Evolutionary conservation across 2,329 filamentous ascomycete species (phyloP), one percentile per base, ranked within the genome.

Genomic region (Aureobasidium zeae): DNA sequence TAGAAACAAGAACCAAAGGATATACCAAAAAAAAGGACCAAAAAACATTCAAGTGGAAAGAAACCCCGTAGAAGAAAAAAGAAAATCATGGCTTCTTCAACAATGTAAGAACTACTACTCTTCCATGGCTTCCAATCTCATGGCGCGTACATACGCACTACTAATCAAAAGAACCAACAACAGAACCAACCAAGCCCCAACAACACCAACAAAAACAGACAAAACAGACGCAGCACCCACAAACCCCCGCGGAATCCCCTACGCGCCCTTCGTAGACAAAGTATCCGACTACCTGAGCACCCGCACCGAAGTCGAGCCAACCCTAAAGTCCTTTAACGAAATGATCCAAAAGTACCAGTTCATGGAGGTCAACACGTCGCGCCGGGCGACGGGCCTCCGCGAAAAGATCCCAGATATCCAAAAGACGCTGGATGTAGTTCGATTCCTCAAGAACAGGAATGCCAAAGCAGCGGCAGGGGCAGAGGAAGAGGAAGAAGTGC

Each of bases 271-370:
- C 61, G 83, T 91, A 59, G 84, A 91, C 65, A 84, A 81, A 55
- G 84, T 91, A 50, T 86, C 93, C 63, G 85, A 93, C 67, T 93
- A 89, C 70, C 81, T 91, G 46, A 71, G 82, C 32, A 78, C 82
- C 30, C 76, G 84, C 44, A 77, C 77, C 26, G 83, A 93, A 57
- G 86, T 91, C 54, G 86, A 93, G 60, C 71, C 74, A 33, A 88
- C 84, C 12, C 70, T 93, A 57, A 80, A 83, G 59, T 86, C 75
- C 62, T 93, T 93, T 62, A 85, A 89, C 61, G 86, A 93, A 70
- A 91, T 93, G 85, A 93, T 93, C 53, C 86, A 84, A 55, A 98
- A 98, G 74, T 98, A 98, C 70, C 91, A 96, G 64, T 98, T 96
- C 68, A 98, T 98, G 91, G 87, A 96, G 68, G 72, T 83, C 61